These are phyloP conservation scores for Microbotryum intermedium DNA, from an alignment of 1,284 basidiomycete species.

Conservation along the genomic window DNA sequence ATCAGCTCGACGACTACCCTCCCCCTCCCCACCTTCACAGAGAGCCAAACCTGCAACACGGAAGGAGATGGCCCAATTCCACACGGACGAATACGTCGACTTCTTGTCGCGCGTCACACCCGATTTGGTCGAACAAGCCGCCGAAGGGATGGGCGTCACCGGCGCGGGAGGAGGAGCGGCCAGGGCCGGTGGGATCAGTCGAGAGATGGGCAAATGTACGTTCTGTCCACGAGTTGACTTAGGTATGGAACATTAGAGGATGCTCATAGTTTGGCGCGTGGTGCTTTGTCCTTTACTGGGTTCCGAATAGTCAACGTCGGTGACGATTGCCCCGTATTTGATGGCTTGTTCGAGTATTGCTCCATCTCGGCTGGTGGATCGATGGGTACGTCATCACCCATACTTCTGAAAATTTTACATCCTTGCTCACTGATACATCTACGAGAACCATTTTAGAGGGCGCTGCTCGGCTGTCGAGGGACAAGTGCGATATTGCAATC, in stretches of 20 bases:
- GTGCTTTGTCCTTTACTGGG: background rate
- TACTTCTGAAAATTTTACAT: background rate
- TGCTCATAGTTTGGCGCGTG: no score
- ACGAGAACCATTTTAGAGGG: slow-evolving; percentile 60
- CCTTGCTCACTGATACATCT: background rate
- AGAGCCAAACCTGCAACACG: slow-evolving; percentile 98
- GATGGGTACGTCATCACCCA: slow-evolving; percentile 63
- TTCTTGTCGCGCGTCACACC: slow-evolving; percentile 77
- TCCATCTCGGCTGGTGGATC: slow-evolving; percentile 97
- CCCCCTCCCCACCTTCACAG: slow-evolving; percentile 43
- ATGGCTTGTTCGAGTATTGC: slow-evolving; percentile 96
- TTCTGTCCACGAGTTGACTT: no score
- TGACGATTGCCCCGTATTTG: slow-evolving; percentile 97
- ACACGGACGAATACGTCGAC: slow-evolving; percentile 89
- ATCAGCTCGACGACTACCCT: background rate
- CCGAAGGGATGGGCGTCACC: slow-evolving; percentile 6
- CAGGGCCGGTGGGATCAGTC: slow-evolving; percentile 20
- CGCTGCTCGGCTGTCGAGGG: slow-evolving; percentile 83
- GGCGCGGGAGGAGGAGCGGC: slow-evolving; percentile 10
- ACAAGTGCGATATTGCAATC: slow-evolving; percentile 97
- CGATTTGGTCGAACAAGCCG: slow-evolving; percentile 39
- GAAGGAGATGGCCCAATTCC: slow-evolving; percentile 93
- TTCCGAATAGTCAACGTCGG: slow-evolving; percentile 63
- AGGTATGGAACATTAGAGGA: no score
- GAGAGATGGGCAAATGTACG: slow-evolving; percentile 92